Conservation (phyloP, 2,329 filamentous ascomycete genomes). For the Blumeriella jaapii region DNA sequence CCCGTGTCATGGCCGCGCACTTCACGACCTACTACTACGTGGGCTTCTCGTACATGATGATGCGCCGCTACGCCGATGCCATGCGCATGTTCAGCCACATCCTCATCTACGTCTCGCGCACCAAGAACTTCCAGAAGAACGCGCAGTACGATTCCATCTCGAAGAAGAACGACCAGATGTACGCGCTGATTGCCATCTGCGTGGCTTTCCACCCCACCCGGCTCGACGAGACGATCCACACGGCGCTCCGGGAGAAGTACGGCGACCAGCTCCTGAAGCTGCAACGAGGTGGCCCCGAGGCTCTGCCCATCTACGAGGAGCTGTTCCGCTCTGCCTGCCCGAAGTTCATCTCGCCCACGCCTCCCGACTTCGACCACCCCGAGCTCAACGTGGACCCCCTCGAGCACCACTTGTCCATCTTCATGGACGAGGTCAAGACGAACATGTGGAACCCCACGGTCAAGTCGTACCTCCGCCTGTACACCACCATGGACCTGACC, state of each 20-base stretch:
- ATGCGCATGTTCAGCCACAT: conserved; percentile 99
- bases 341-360: conserved; percentile 97
- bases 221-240: conserved; percentile 98
- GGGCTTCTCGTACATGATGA: conserved; percentile 99
- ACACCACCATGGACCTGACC: conserved; percentile 98
- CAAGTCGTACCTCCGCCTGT: conserved; percentile 96
- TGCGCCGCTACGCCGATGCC: conserved; percentile 97
- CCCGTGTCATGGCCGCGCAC: conserved; percentile 97
- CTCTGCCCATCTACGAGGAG: conserved; percentile 94
- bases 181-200: conserved; percentile 96
- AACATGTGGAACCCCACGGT: conserved; percentile 97
- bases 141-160: conserved; percentile 96
- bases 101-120: conserved; percentile 93
- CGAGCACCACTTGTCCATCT: conserved; percentile 93
- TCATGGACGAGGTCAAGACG: conserved; percentile 99
- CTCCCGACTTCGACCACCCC: conserved; percentile 95
- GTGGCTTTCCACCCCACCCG: conserved; percentile 95
- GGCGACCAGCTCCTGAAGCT: conserved; percentile 95
- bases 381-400: conserved; percentile 92
- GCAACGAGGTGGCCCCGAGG: conserved; percentile 90
- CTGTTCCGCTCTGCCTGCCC: conserved; percentile 96
- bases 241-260: conserved; percentile 95
- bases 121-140: conserved; percentile 99
- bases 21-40: conserved; percentile 99
- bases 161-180: conserved; percentile 99